phyloP scores from a whole-genome alignment of 1,284 basidiomycete genomes.

The Pascua guehoae region DNA sequence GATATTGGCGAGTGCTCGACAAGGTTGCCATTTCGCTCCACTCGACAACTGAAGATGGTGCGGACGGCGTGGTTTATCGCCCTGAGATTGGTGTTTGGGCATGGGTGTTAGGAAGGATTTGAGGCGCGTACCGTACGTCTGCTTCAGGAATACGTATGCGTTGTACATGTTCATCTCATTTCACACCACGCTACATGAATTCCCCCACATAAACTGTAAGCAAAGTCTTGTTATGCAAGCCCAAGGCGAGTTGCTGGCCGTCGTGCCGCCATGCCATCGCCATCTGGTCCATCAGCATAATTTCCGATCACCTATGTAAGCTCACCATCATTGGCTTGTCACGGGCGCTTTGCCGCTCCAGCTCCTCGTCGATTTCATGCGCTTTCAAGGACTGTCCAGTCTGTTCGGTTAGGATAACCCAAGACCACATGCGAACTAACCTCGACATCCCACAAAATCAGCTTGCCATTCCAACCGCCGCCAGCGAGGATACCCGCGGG shows the following conservation, averaged over 20 bases:
- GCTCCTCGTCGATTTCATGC: constrained; percentile 34
- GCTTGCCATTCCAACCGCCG: constrained; percentile 40
- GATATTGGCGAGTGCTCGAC: constrained; percentile 2
- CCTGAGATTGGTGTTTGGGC: constrained; percentile 15
- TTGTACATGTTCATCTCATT: background rate
- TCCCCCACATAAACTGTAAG: constrained; percentile 31
- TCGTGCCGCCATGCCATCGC: constrained; percentile 42
- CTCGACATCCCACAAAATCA: constrained; percentile 39
- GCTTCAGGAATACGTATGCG: background rate
- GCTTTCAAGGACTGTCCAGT: constrained; percentile 27
- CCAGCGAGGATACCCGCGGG: constrained; percentile 31
- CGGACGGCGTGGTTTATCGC: constrained; percentile 6
- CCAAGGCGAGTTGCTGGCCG: constrained; percentile 39
- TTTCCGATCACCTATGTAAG: background rate
- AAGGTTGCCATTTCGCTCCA: background rate
- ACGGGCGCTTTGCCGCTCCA: constrained; percentile 20
- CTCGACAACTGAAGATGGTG: background rate
- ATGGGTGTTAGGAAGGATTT: constrained; percentile 5
- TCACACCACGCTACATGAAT: constrained; percentile 7
- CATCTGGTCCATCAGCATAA: constrained; percentile 16
- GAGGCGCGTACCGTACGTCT: background rate
- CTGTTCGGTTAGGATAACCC: constrained; percentile 8
- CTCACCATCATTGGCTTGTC: constrained; percentile 40
- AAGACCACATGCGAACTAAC: constrained; percentile 19
- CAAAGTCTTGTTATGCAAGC: constrained; percentile 36